Evolutionary conservation across 2,329 filamentous ascomycete species (phyloP).

Genomic region (Scortechinia acanthostroma): DNA sequence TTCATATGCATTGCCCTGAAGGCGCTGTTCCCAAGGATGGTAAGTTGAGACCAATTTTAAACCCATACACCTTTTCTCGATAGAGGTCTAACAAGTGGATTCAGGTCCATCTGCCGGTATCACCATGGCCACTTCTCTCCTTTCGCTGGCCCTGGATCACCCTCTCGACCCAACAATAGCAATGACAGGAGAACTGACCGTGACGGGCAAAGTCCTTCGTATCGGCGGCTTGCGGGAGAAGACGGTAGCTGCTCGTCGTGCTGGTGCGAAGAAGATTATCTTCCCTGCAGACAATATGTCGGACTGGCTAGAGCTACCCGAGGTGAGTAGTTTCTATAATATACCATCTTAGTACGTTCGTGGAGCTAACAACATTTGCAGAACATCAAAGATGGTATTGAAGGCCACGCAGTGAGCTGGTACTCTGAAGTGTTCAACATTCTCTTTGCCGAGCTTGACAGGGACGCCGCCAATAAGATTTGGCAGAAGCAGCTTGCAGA

Average conservation of each 20-base stretch:
- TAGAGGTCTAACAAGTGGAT: not conserved
- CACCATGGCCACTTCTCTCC: slow-evolving; percentile 91
- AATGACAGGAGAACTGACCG: slow-evolving; percentile 95
- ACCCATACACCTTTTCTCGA: not conserved
- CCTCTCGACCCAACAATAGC: slow-evolving; percentile 80
- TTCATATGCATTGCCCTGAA: slow-evolving; percentile 94
- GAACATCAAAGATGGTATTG: slow-evolving; percentile 96
- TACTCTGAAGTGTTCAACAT: slow-evolving; percentile 89
- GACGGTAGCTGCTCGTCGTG: slow-evolving; percentile 87
- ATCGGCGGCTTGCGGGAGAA: slow-evolving; percentile 94
- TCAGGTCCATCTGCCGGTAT: slow-evolving; percentile 73
- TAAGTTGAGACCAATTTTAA: no score
- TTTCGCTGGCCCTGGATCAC: slow-evolving; percentile 76
- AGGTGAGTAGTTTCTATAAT: slow-evolving; percentile 57
- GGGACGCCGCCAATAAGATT: slow-evolving; percentile 64
- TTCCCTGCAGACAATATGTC: slow-evolving; percentile 93
- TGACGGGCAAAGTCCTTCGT: slow-evolving; percentile 90
- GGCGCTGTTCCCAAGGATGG: slow-evolving; percentile 94
- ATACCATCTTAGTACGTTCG: not conserved
- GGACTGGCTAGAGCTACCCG: slow-evolving; percentile 93
- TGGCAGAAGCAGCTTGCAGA: slow-evolving; percentile 24
- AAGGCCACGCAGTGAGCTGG: slow-evolving; percentile 86
- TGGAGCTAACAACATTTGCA: slow-evolving; percentile 29
- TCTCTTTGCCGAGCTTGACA: slow-evolving; percentile 78
- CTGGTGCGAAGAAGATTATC: slow-evolving; percentile 85